These are phyloP conservation scores for Mortierella sp. DNA, from an alignment of 371 early-diverging fungal genomes.

Conservation along the genomic window DNA sequence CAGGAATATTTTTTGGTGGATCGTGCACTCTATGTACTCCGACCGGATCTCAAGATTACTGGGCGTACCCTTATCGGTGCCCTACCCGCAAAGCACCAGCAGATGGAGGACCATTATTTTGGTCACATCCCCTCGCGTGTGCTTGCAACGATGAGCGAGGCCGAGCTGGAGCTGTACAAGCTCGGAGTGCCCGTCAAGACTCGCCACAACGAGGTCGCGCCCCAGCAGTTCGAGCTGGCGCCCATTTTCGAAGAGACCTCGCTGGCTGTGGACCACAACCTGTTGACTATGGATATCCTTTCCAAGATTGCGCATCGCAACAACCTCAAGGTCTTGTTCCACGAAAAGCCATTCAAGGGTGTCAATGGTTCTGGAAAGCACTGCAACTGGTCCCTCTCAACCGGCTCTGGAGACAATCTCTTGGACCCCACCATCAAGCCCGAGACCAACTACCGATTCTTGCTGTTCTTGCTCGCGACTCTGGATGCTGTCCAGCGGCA, in stretches of 20 bases:
- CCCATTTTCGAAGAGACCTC: slow-evolving; percentile 98
- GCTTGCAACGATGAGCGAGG: slow-evolving; percentile 91
- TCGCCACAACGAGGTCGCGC: slow-evolving; percentile 99
- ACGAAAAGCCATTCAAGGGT: slow-evolving; percentile 99
- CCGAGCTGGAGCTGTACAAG: slow-evolving; percentile 93
- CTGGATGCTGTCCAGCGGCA: slow-evolving; percentile 94
- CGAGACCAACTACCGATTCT: slow-evolving; percentile 97
- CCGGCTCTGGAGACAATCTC: slow-evolving; percentile 95
- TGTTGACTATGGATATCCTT: slow-evolving; percentile 97
- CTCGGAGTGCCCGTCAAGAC: slow-evolving; percentile 99
- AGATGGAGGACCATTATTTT: slow-evolving; percentile 99
- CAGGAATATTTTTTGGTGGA: slow-evolving; percentile 99
- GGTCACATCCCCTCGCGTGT: slow-evolving; percentile 97
- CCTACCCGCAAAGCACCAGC: slow-evolving; percentile 98
- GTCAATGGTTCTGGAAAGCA: slow-evolving; percentile 99
- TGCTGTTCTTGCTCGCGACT: slow-evolving; percentile 92
- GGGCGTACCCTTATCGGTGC: slow-evolving; percentile 96
- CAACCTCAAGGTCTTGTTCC: slow-evolving; percentile 96
- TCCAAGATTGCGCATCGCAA: slow-evolving; percentile 98
- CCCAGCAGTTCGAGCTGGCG: slow-evolving; percentile 97
- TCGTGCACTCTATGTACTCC: slow-evolving; percentile 89
- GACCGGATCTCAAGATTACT: slow-evolving; percentile 96
- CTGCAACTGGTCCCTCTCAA: slow-evolving; percentile 98
- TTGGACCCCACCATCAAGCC: slow-evolving; percentile 94
- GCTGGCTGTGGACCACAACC: slow-evolving; percentile 98